Evolutionary conservation across 768 basidiomycete genomes (phyloP), one percentile per base, ranked within the genome.

Genomic region (Suillus discolor): DNA sequence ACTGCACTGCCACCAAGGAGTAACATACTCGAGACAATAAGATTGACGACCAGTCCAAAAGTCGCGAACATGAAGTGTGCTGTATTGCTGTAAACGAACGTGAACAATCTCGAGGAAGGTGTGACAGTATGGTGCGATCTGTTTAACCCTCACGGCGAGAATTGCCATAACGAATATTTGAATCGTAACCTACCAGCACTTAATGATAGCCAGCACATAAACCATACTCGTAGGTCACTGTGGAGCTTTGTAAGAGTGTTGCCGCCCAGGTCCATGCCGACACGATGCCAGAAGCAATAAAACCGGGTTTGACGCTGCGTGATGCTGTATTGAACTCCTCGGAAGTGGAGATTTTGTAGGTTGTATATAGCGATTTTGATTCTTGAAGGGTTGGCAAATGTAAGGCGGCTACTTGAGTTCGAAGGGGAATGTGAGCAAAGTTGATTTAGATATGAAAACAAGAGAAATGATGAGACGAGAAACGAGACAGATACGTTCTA

Each of bases 1-100:
- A 78, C 78, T 11, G 78, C 74, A 15, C 77, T 76, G 11, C 78
- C 81, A 7, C 81, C 80, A 7, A 83, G 71, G 3, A 82, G 70
- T 18, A 81, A 68, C 60, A 71, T 74, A 23, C 78, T 70, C 8
- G 75, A 72, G 41, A 81, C 80, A 64, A 81, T 76, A 12, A 69
- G 62, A 62, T 73, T 73, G 39, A 69, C 69, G 25, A 72, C 66
- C 39, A 72, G 62, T 15, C 68, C 71, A 47, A 67, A 72, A 34
- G 68, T 69, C 39, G 72, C 69, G 64, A 75, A 77, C 45, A 72
- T 68, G 20, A 74, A 59, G 55, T 76, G 75, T 2, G 75, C 74
- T 8, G 64, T 45, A 39, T 71, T 71, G 15, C 75, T 75, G 57
- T 72, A 74, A 31, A 36, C 75, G 71, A 44, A 71, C 70, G 23